These are phyloP conservation scores for Aphanomyces stellatus DNA, from an alignment of 352 stramenopile genomes.

Conservation along the genomic window DNA sequence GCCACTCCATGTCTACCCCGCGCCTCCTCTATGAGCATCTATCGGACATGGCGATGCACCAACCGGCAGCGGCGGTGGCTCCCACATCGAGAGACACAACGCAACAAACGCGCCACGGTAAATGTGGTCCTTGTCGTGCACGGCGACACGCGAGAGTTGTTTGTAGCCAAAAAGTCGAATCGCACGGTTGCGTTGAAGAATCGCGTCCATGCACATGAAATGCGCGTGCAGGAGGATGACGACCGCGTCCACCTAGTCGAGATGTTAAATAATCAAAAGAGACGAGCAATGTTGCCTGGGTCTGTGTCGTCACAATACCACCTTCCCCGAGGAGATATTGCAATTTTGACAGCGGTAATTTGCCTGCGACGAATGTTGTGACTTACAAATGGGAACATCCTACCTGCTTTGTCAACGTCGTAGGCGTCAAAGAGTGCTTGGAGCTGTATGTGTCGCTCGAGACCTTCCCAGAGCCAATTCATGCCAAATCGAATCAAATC, in stretches of 20 bases:
- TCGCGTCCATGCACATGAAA: slow-evolving; percentile 32
- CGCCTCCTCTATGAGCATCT: background rate
- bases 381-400: background rate
- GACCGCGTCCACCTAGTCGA: slow-evolving; percentile 29
- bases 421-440: slow-evolving; percentile 41
- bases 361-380: background rate
- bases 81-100: slow-evolving; percentile 43
- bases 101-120: slow-evolving; percentile 23
- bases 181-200: slow-evolving; percentile 40
- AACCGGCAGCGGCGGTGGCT: slow-evolving; percentile 28
- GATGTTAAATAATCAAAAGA: background rate
- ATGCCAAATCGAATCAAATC: slow-evolving; percentile 42
- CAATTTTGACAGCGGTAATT: slow-evolving; percentile 27
- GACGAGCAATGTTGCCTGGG: background rate
- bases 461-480: slow-evolving; percentile 31
- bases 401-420: slow-evolving; percentile 26
- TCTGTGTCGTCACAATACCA: slow-evolving; percentile 23
- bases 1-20: slow-evolving; percentile 36
- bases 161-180: slow-evolving; percentile 57
- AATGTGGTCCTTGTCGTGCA: background rate
- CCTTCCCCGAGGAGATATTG: slow-evolving; percentile 50
- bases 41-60: background rate
- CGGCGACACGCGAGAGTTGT: slow-evolving; percentile 30
- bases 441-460: slow-evolving; percentile 23
- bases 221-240: slow-evolving; percentile 33